A percentile compares a stretch with the other conserved stretches of the same genome.
These are phyloP conservation scores for Flaveria robusta DNA, from an alignment of 129 eudicot genomes.

Conservation along the genomic window DNA sequence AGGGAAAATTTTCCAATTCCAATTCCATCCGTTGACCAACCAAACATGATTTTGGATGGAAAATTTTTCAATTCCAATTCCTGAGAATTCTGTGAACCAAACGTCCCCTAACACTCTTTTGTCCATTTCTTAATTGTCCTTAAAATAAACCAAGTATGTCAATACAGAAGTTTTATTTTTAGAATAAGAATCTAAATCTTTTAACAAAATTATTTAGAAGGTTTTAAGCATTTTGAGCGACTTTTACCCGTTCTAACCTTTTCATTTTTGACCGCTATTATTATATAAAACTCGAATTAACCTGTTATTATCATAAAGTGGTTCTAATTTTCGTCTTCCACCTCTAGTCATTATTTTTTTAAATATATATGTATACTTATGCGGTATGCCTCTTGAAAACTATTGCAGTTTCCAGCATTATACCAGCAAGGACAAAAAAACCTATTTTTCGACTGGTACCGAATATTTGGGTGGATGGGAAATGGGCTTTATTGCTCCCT, in stretches of 20 bases:
- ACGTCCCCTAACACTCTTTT: not conserved
- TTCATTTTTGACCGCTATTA: slow-evolving; percentile 2
- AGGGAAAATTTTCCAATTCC: too few species aligned
- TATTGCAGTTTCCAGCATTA: slow-evolving; percentile 88
- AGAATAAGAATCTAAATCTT: not conserved
- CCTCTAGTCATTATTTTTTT: not conserved
- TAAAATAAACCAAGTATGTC: not conserved
- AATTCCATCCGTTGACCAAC: too few species aligned
- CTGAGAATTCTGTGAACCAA: too few species aligned
- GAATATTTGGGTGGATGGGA: slow-evolving; percentile 94
- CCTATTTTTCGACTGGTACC: slow-evolving; percentile 86
- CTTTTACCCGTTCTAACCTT: not conserved
- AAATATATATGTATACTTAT: not conserved
- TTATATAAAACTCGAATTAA: not conserved
- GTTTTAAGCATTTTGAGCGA: not conserved
- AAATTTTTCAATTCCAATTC: too few species aligned
- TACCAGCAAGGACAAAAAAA: slow-evolving; percentile 97
- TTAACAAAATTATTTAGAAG: not conserved
- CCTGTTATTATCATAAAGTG: not conserved
- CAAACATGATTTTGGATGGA: too few species aligned
- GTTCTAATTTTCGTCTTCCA: not conserved
- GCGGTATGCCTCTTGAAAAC: not conserved
- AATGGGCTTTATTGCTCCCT: slow-evolving; percentile 87
- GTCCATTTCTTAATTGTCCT: not conserved
- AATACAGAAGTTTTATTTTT: too few species aligned